Percentiles rank a stretch among this genome's conserved stretches.
Conservation (phyloP, 345 rosid genomes). For the Lumnitzera littorea region DNA sequence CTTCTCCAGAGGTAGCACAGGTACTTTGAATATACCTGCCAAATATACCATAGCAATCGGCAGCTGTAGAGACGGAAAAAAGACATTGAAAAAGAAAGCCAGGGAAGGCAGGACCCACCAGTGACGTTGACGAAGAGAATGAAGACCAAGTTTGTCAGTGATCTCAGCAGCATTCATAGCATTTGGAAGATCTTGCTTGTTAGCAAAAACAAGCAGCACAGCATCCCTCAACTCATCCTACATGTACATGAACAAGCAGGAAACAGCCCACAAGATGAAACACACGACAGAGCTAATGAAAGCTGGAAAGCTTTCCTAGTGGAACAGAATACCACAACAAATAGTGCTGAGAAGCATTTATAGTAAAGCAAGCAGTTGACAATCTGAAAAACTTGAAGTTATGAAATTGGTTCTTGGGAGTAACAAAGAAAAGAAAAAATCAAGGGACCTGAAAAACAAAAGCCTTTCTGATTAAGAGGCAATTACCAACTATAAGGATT, state of each 20-base stretch:
- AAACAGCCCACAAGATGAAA: neutral
- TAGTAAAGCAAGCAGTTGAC: too few species aligned
- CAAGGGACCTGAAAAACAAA: too few species aligned
- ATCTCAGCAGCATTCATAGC: conserved; percentile 88
- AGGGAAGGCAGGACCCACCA: conserved; percentile 29
- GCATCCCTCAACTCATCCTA: conserved; percentile 94
- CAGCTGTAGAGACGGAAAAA: neutral
- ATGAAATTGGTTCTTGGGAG: too few species aligned
- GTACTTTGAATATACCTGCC: conserved; percentile 84
- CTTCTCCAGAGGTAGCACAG: conserved; percentile 75
- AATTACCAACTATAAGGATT: too few species aligned
- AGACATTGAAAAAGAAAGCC: neutral
- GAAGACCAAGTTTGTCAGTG: conserved; percentile 78
- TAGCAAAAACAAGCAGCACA: conserved; percentile 80
- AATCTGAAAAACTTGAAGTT: too few species aligned
- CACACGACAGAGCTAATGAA: too few species aligned
- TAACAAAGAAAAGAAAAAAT: too few species aligned
- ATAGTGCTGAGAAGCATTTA: too few species aligned
- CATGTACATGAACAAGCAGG: too few species aligned
- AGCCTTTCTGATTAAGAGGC: too few species aligned
- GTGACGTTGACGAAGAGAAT: conserved; percentile 79
- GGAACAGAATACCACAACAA: too few species aligned
- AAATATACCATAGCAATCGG: neutral
- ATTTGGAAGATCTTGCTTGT: conserved; percentile 87
- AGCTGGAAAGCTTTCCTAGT: too few species aligned